phyloP scores from a whole-genome alignment of 2,329 filamentous ascomycete genomes.

The Botrytis medusae region DNA sequence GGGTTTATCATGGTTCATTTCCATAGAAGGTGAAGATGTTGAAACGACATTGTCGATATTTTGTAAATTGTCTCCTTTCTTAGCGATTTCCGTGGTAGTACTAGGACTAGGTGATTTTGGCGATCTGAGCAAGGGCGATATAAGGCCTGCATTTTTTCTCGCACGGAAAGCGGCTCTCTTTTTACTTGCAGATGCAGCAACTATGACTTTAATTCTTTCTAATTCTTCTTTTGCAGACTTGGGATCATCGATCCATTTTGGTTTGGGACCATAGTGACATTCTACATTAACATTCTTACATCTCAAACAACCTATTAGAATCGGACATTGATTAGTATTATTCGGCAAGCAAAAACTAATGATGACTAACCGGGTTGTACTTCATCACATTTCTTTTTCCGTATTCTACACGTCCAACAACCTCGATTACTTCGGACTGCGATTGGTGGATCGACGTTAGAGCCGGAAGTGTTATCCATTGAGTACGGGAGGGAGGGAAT shows the following conservation, averaged over 20 bases:
- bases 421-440: constrained; percentile 40
- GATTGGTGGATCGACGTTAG: not conserved
- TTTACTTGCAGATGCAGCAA: constrained; percentile 16
- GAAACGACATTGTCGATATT: not conserved
- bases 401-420: constrained; percentile 64
- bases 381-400: constrained; percentile 67
- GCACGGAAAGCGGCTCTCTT: constrained; percentile 19
- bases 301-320: constrained; percentile 46
- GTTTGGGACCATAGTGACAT: constrained; percentile 47
- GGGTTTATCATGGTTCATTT: not conserved
- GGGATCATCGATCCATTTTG: constrained; percentile 27
- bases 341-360: not conserved
- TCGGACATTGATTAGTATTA: not conserved
- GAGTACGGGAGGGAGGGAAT: not conserved
- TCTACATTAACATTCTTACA: constrained; percentile 57
- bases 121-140: not conserved
- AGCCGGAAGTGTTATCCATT: constrained; percentile 4
- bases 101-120: not conserved
- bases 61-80: not conserved
- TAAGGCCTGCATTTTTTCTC: not conserved
- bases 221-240: constrained; percentile 16
- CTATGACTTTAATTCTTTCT: constrained; percentile 11
- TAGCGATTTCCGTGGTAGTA: not conserved
- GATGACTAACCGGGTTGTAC: constrained; percentile 49
- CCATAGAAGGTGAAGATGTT: not conserved